Evolutionary conservation across 441 rosid genomes (phyloP), one percentile per base, ranked within the genome.

Genomic region (Theobroma grandiflorum): DNA sequence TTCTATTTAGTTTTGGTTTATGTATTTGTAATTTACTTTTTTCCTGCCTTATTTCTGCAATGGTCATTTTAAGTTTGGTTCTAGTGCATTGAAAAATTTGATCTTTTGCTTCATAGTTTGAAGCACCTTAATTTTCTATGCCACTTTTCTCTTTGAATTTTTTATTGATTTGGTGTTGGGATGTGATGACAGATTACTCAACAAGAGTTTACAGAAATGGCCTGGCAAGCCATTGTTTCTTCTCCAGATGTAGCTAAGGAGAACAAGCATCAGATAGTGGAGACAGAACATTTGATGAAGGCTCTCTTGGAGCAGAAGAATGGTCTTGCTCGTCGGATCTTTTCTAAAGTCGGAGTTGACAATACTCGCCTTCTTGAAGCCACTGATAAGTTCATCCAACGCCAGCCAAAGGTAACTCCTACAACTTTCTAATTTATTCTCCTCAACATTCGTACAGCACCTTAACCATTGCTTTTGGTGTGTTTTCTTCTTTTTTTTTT

Each of bases 171-270:
- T 40, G 52, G 47, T 62, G 47, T 76, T 76, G 63, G 68, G 45
- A 45, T 81, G 81, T 22, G 58, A 50, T 81, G 55, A 68, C 89
- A 97, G 99, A 92, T 97, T 65, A 89, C 97, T 6, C 99, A 95
- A 75, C 97, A 95, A 83, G 99, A 97, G 43, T 97, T 94, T 61
- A 97, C 99, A 11, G 99, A 95, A 40, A 93, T 97, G 99, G 99
- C 99, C 31, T 97, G 99, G 99, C 98, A 97, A 89, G 97, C 92
- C 18, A 91, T 97, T 83, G 98, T 95, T 75, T 94, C 95, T 4
- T 97, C 96, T 0, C 98, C 97, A 4, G 99, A 97, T 65, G 96
- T 97, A 45, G 99, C 99, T 0, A 97, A 91, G 40, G 98, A 92
- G 85, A 92, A 95, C 71, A 97, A 95, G 89, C 99, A 97, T 76